Evolutionary conservation across 2,329 filamentous ascomycete genomes (phyloP).

Genomic region (Fusarium foetens): DNA sequence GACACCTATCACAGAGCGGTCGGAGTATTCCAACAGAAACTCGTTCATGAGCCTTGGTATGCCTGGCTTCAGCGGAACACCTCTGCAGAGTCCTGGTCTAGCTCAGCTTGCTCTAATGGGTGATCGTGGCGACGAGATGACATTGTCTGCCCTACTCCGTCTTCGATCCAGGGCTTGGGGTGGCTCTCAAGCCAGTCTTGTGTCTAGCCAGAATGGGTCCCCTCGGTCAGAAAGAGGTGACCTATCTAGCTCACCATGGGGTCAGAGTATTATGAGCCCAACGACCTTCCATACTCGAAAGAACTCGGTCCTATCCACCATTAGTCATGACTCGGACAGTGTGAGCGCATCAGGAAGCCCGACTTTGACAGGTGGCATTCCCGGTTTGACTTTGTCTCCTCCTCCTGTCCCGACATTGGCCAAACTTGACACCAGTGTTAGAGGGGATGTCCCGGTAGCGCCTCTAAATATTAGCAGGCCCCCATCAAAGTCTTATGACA

Average conservation of each 20-base stretch:
- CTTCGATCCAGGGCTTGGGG: slow-evolving; percentile 82
- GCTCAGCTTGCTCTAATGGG: slow-evolving; percentile 78
- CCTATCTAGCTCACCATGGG: slow-evolving; percentile 57
- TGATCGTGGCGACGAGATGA: slow-evolving; percentile 72
- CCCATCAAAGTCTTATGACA: slow-evolving; percentile 19
- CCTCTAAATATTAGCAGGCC: slow-evolving; percentile 19
- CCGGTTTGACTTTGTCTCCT: slow-evolving; percentile 44
- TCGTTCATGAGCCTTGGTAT: slow-evolving; percentile 79
- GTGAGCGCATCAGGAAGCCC: slow-evolving; percentile 61
- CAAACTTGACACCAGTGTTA: slow-evolving; percentile 17
- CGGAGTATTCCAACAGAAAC: slow-evolving; percentile 95
- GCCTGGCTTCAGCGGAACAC: slow-evolving; percentile 53
- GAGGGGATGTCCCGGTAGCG: slow-evolving; percentile 21
- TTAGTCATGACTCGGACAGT: slow-evolving; percentile 60
- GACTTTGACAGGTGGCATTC: slow-evolving; percentile 58
- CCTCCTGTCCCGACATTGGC: slow-evolving; percentile 36
- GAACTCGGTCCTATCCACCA: slow-evolving; percentile 61
- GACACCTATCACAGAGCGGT: slow-evolving; percentile 95
- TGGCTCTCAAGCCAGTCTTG: slow-evolving; percentile 79
- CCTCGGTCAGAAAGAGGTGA: slow-evolving; percentile 62
- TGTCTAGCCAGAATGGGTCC: slow-evolving; percentile 63
- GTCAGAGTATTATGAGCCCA: slow-evolving; percentile 33
- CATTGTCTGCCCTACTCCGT: slow-evolving; percentile 75
- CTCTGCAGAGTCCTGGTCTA: slow-evolving; percentile 75
- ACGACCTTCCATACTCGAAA: slow-evolving; percentile 55